phyloP scores from a whole-genome alignment of 345 rosid genomes.

The Boechera stricta region DNA sequence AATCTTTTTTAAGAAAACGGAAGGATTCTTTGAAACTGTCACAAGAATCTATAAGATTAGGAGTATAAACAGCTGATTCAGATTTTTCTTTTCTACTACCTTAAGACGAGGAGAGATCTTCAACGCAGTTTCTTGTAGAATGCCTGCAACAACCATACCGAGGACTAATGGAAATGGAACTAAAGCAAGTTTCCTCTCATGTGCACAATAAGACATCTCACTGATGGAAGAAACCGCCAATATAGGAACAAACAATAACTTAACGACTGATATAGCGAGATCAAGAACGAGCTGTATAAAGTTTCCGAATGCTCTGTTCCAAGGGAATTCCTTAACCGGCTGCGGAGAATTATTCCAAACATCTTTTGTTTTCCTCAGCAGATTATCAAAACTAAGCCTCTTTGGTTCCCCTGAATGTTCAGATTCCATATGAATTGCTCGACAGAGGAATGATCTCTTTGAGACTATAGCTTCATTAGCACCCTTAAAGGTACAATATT shows the following conservation, averaged over 20 bases:
- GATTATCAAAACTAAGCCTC: constrained; percentile 51
- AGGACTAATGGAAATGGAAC: constrained; percentile 71
- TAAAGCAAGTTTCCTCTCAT: constrained; percentile 69
- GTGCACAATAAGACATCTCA: constrained; percentile 99
- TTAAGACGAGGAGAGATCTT: constrained; percentile 75
- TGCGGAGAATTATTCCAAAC: constrained; percentile 72
- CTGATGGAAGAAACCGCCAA: constrained; percentile 78
- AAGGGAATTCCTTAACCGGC: constrained; percentile 85
- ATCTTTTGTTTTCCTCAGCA: constrained; percentile 56
- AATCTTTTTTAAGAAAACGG: not conserved
- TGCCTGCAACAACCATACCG: constrained; percentile 65
- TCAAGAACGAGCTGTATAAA: constrained; percentile 77
- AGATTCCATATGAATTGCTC: constrained; percentile 65
- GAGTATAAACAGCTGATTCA: not conserved
- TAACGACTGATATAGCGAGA: constrained; percentile 66
- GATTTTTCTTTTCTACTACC: constrained; percentile 46
- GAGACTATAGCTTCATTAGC: constrained; percentile 38
- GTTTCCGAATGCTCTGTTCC: constrained; percentile 69
- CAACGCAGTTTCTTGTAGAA: constrained; percentile 61
- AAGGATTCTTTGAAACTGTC: not conserved
- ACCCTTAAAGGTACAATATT: constrained; percentile 25
- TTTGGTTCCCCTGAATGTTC: constrained; percentile 66
- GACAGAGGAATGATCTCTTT: constrained; percentile 47
- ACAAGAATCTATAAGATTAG: not conserved
- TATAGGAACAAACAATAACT: constrained; percentile 71